Evolutionary conservation across 2,329 filamentous ascomycete species (phyloP), one percentile per base, ranked within the genome.

Genomic region (Colletotrichum endophyticum): DNA sequence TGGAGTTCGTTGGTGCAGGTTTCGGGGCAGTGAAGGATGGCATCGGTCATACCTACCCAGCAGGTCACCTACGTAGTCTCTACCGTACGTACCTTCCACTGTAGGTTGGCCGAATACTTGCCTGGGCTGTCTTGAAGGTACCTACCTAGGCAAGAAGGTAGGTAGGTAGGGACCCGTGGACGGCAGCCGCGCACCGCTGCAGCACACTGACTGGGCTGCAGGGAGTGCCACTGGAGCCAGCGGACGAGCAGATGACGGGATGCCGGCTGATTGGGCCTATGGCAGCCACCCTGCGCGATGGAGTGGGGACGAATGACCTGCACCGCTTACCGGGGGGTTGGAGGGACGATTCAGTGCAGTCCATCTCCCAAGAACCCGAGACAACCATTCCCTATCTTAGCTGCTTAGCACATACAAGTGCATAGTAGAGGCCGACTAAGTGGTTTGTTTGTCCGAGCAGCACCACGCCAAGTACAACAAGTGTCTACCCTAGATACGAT

Each of bases 281-380:
- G 56, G 56, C 36, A 59, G 63, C 44, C 39, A 34, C 70, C 67
- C 63, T 19, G 56, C 73, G 66, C 56, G 32, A 67, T 28, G 44
- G 39, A 28, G 70, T 73, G 73, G 73, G 39, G 64, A 69, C 49
- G 49, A 66, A 76, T 76, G 73, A 76, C 73, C 73, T 73, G 57
- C 44, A 53, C 44, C n/a, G 44, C 63, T 64, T 69, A 69, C 63
- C 39, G 27, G 61, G 69, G 68, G 72, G 68, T 49, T 71, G 67
- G 67, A 74, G 25, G 39, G 39, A 57, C 66, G 56, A 53, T 63
- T 70, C 66, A 59, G 32, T 62, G 36, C 28, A 16, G 63, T 64
- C 49, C 63, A 73, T 44, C 53, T 44, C 63, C 64, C 66, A 49
- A 57, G 36, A 63, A 53, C 39, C 39, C 39, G 32, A 49, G 44